Evolutionary conservation across 2,329 filamentous ascomycete genomes (phyloP).

Genomic region (Fusarium chaquense): DNA sequence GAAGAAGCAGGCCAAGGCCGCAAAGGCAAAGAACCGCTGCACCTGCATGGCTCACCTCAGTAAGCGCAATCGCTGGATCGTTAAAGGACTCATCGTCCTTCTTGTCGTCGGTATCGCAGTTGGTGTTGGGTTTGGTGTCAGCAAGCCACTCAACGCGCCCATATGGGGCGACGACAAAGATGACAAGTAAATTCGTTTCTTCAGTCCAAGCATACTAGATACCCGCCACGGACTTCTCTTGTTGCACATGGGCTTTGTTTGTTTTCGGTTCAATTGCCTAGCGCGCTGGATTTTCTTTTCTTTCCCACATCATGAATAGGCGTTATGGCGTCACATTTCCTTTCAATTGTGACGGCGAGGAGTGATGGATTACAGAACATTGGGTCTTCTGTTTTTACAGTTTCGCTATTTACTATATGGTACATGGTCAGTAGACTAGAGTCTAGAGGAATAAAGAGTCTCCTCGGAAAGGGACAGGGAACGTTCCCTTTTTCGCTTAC

Average conservation of each 20-base stretch:
- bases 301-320: constrained; percentile 47
- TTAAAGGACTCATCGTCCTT: constrained; percentile 56
- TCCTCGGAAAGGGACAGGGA: background rate
- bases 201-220: constrained; percentile 31
- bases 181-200: constrained; percentile 21
- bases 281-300: constrained; percentile 39
- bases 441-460: constrained; percentile 38
- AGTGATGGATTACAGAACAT: constrained; percentile 46
- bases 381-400: constrained; percentile 27
- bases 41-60: constrained; percentile 66
- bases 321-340: constrained; percentile 46
- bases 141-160: constrained; percentile 69
- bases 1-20: constrained; percentile 69
- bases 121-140: constrained; percentile 70
- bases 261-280: constrained; percentile 31
- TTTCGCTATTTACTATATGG: constrained; percentile 17
- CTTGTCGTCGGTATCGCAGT: constrained; percentile 67
- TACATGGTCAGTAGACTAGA: constrained; percentile 25
- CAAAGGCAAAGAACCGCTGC: constrained; percentile 64
- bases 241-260: constrained; percentile 23
- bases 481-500: background rate
- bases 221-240: constrained; percentile 19
- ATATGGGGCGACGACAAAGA: constrained; percentile 62
- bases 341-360: constrained; percentile 34
- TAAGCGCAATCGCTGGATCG: constrained; percentile 67